Evolutionary conservation across 1,139 yeast species (phyloP).

Genomic region (Kodamaea anthophila): DNA sequence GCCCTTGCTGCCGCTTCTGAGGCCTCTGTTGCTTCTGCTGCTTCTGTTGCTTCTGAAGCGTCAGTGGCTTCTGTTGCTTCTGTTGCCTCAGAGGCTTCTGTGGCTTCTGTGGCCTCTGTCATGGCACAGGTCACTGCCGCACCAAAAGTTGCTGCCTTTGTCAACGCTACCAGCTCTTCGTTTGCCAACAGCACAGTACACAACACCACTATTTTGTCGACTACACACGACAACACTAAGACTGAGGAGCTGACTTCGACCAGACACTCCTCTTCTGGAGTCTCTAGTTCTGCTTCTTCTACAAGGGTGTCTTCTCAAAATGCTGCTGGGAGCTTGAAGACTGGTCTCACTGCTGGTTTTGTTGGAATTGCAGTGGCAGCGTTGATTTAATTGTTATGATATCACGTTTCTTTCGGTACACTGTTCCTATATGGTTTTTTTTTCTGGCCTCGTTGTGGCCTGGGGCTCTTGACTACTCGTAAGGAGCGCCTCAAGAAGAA

Average conservation of each 20-base stretch:
- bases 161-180: slow-evolving; percentile 18
- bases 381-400: slow-evolving; percentile 27
- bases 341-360: slow-evolving; percentile 42
- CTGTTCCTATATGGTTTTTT: not conserved
- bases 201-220: slow-evolving; percentile 5
- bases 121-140: slow-evolving; percentile 11
- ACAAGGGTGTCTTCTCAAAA: slow-evolving; percentile 24
- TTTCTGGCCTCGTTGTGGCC: slow-evolving; percentile 2
- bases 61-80: slow-evolving; percentile 8
- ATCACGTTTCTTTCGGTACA: not conserved
- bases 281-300: slow-evolving; percentile 11
- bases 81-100: slow-evolving; percentile 7
- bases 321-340: slow-evolving; percentile 27
- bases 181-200: slow-evolving; percentile 8
- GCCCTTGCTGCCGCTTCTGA: slow-evolving; percentile 13
- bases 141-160: slow-evolving; percentile 37
- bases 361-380: slow-evolving; percentile 48
- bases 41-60: slow-evolving; percentile 13
- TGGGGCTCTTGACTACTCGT: not conserved
- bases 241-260: no score
- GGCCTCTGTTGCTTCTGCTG: slow-evolving; percentile 11
- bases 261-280: slow-evolving; percentile 4
- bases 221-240: no score
- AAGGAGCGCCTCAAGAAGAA: no score
- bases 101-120: slow-evolving; percentile 10